These are phyloP conservation scores for Sugiyamaella grinbergsii DNA, from an alignment of 1,139 yeast genomes.

Conservation along the genomic window DNA sequence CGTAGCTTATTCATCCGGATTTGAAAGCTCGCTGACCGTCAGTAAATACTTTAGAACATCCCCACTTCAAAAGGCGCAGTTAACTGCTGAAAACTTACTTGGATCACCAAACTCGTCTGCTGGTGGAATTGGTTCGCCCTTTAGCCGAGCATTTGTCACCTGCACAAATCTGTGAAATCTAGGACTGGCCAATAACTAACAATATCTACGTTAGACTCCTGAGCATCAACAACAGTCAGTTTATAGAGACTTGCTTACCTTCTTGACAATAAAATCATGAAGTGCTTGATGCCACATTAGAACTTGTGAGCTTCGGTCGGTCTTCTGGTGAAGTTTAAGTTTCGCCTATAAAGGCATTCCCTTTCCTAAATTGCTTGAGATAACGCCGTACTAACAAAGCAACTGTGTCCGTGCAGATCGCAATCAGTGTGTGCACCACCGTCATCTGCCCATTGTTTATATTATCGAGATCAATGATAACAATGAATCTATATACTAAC, in stretches of 20 bases:
- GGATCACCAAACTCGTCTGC: slow-evolving; percentile 29
- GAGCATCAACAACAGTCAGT: too few relatives aligned
- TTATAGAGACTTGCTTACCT: slow-evolving; percentile 25
- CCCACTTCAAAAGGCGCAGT: neutral
- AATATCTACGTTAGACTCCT: neutral
- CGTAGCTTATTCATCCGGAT: slow-evolving; percentile 48
- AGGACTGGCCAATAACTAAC: slow-evolving; percentile 59
- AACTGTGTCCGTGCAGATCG: too few relatives aligned
- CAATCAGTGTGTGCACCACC: too few relatives aligned
- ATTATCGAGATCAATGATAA: too few relatives aligned
- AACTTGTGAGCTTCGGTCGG: neutral
- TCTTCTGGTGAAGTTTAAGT: too few relatives aligned
- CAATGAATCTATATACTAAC: too few relatives aligned
- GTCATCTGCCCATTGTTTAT: too few relatives aligned
- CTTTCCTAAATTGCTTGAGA: too few relatives aligned
- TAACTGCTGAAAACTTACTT: slow-evolving; percentile 28
- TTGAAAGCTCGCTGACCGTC: slow-evolving; percentile 25
- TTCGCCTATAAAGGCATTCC: too few relatives aligned
- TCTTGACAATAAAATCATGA: slow-evolving; percentile 35
- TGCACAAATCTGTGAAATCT: slow-evolving; percentile 72
- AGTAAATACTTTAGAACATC: neutral
- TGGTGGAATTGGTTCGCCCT: slow-evolving; percentile 42
- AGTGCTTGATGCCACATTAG: slow-evolving; percentile 35
- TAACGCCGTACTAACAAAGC: too few relatives aligned
- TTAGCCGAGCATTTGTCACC: slow-evolving; percentile 60